A percentile compares a stretch with the other conserved stretches of the same genome.
phyloP scores from a whole-genome alignment of 345 rosid genomes.

The Cardamine chenopodiifolia region DNA sequence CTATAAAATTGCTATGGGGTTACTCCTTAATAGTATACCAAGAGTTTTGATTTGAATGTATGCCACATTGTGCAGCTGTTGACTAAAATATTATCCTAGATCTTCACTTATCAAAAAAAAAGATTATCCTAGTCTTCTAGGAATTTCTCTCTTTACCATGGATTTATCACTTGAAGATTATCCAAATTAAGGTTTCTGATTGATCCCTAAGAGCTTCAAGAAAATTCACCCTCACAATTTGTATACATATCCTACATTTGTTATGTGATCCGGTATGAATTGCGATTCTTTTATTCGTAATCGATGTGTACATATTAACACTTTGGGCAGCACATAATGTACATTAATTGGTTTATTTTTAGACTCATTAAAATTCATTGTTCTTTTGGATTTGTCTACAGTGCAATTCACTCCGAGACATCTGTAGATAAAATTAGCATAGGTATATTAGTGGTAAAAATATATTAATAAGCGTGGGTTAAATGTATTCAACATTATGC shows the following conservation, averaged over 20 bases:
- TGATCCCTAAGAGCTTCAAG: neutral
- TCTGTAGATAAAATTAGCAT: neutral
- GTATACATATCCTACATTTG: conserved; percentile 5
- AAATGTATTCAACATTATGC: neutral
- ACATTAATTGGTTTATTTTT: neutral
- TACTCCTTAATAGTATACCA: conserved; percentile 7
- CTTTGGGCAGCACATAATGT: neutral
- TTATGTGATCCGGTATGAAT: neutral
- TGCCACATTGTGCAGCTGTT: neutral
- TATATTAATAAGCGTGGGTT: conserved; percentile 5
- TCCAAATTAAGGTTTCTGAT: conserved; percentile 11
- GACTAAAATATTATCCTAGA: neutral
- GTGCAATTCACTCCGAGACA: neutral
- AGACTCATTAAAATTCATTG: neutral
- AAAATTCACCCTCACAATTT: conserved; percentile 12
- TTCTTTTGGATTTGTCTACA: conserved; percentile 28
- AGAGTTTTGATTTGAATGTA: neutral
- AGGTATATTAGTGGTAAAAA: neutral
- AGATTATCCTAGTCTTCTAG: too few species aligned
- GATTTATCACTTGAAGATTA: neutral
- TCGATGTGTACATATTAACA: neutral
- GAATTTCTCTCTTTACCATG: neutral
- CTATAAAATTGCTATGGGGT: neutral
- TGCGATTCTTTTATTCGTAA: neutral
- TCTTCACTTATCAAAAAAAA: too few species aligned